Evolutionary conservation across 345 rosid genomes (phyloP).

Genomic region (Microcos paniculata): DNA sequence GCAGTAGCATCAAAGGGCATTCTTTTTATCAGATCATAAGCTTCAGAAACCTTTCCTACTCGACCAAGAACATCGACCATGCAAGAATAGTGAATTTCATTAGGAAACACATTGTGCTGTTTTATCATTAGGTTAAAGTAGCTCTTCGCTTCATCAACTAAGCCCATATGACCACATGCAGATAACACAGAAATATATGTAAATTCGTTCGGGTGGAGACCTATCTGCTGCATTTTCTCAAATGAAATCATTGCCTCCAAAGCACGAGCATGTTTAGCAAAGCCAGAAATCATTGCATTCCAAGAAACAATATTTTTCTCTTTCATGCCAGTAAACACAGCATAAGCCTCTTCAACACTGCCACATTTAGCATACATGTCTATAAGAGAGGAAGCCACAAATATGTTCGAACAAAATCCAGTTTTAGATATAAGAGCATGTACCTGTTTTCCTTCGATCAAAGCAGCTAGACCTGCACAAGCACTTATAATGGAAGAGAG

Average conservation of each 20-base stretch:
- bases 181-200: constrained; percentile 67
- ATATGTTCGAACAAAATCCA: constrained; percentile 54
- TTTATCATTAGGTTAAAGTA: constrained; percentile 61
- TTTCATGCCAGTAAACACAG: constrained; percentile 43
- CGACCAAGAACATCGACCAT: constrained; percentile 85
- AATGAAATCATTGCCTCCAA: constrained; percentile 72
- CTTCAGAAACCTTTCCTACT: constrained; percentile 61
- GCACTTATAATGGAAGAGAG: constrained; percentile 70
- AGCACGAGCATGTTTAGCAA: constrained; percentile 59
- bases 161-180: constrained; percentile 76
- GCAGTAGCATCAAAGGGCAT: constrained; percentile 71
- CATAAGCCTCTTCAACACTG: constrained; percentile 56
- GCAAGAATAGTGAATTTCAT: constrained; percentile 74
- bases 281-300: constrained; percentile 79
- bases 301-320: constrained; percentile 59
- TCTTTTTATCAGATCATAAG: constrained; percentile 49
- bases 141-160: constrained; percentile 57
- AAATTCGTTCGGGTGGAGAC: constrained; percentile 58
- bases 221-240: constrained; percentile 82
- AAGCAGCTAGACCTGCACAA: constrained; percentile 68
- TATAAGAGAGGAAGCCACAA: constrained; percentile 61
- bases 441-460: constrained; percentile 71
- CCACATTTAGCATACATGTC: constrained; percentile 94
- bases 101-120: constrained; percentile 46
- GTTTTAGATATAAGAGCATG: constrained; percentile 59